Conservation (phyloP, 495 filamentous ascomycete genomes). For the Daldinia concentrica region DNA sequence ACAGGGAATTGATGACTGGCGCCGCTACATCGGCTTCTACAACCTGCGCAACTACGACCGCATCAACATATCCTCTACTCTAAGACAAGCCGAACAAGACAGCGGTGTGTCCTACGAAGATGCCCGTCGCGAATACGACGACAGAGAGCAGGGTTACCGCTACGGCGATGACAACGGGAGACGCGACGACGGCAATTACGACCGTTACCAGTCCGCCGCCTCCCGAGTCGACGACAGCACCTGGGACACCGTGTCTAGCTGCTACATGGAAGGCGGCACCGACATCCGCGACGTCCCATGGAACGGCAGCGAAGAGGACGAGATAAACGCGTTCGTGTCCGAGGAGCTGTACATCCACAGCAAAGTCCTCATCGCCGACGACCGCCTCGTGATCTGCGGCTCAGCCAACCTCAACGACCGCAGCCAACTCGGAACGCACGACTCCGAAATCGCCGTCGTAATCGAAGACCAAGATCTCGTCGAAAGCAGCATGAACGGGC, state of each 20-base stretch:
- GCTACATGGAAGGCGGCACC: conserved; percentile 84
- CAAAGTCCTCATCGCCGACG: conserved; percentile 94
- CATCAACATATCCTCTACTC: conserved; percentile 74
- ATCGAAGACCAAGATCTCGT: conserved; percentile 80
- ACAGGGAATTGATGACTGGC: conserved; percentile 71
- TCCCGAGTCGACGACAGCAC: conserved; percentile 59
- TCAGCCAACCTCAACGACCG: conserved; percentile 96
- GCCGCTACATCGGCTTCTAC: conserved; percentile 92
- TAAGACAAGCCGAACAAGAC: conserved; percentile 70
- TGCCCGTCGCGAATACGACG: conserved; percentile 73
- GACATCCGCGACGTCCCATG: conserved; percentile 84
- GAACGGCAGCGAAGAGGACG: conserved; percentile 74
- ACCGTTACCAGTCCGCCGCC: conserved; percentile 74
- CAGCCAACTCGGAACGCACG: conserved; percentile 86
- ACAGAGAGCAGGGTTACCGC: conserved; percentile 51
- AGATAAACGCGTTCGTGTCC: conserved; percentile 88
- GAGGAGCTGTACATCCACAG: conserved; percentile 95
- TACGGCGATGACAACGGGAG: conserved; percentile 22
- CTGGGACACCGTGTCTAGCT: conserved; percentile 81
- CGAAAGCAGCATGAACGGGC: conserved; percentile 74
- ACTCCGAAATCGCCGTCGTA: conserved; percentile 83
- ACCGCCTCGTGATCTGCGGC: conserved; percentile 87
- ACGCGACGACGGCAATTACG: conserved; percentile 43
- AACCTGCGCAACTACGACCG: conserved; percentile 94
- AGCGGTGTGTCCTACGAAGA: conserved; percentile 79